Evolutionary conservation across 1,284 basidiomycete species (phyloP), one percentile per base, ranked within the genome.

Genomic region (Blastosporella zonata): DNA sequence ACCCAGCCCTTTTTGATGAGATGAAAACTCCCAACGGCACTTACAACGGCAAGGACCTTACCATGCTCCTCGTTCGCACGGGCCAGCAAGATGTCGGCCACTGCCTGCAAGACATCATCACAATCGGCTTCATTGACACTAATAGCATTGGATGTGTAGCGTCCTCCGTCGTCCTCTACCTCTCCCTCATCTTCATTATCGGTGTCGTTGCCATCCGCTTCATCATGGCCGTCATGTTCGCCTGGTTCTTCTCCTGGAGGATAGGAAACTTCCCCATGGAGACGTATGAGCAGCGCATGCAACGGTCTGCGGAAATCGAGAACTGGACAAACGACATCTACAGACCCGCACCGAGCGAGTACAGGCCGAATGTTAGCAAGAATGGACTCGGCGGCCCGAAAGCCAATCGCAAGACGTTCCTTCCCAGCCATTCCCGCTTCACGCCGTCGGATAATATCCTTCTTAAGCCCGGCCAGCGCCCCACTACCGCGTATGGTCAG

Each of bases 251-350:
- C 64, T 93, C 90, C 18, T 94, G 90, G 88, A 84, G 84, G 62
- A 77, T 99, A 35, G 96, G 96, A 45, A 90, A 92, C 59, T 99
- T 97, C 76, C 87, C 87, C 58, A 82, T 84, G 46, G 97, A 99
- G 72, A 92, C 93, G 28, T 94, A 96, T 67, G 87, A 93, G 63
- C 84, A 98, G 64, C 82, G 95, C n/a, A 94, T 93, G 85, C 83
- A 86, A 57, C 85, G 96, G 23, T 85, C 89, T 10, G 81, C 80
- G 34, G 92, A 94, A 67, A 97, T 99, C 60, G 97, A 99, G 69
- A 84, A 88, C 62, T 99, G 96, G 96, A 87, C 93, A 23, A 88
- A 90, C 59, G 93, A 98, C 65, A 99, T 99, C 59, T 97, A 97
- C 69, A 82, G 89, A 27, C 87, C 96, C 9, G 97, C 96, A 2